Evolutionary conservation across 2,329 filamentous ascomycete genomes (phyloP), one percentile per base, ranked within the genome.

Genomic region (Albophoma yamanashiensis): DNA sequence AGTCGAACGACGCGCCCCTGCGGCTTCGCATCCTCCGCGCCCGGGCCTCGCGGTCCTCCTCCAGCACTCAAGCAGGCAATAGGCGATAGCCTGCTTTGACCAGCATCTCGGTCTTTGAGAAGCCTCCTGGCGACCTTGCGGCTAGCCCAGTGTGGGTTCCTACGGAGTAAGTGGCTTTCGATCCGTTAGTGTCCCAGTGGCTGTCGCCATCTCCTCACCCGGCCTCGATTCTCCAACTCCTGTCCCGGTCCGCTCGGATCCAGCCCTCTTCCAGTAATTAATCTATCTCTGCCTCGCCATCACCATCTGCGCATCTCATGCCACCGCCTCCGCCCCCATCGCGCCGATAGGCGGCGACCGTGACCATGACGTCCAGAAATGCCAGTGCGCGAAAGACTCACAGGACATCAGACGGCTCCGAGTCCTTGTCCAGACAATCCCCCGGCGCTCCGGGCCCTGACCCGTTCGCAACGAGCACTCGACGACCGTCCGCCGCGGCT

Each of bases 281-380:
- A 52, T n/a, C 17, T 31, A n/a, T 36, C 20, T 20, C 50, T 36
- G 17, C 50, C 31, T 53, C 20, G 27, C 50, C 27, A 39, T 45
- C 25, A 20, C 34, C 27, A 8, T 42, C 27, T 53, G 20, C 50
- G 50, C 31, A 20, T 36, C 57, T 55, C 59, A 70, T 71, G 70
- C 66, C 64, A 63, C 57, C 63, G 62, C 59, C 64, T 61, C 63
- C 60, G 45, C 60, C 62, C 59, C 59, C 58, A 62, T 64, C 63
- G 61, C 68, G 67, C 69, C 67, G 64, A 65, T 67, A 68, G 68
- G 40, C 65, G 68, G 67, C 67, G 63, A 67, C 62, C 67, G 70
- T 69, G 67, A 65, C 61, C 58, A 62, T 60, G 63, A 55, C 53
- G 11, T 64, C 68, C 62, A 63, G 67, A 61, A 60, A 67, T 63